Base-by-base conservation (phyloP, 192 early-diverging fungal species). In the Bifiguratus adelaidae region DNA sequence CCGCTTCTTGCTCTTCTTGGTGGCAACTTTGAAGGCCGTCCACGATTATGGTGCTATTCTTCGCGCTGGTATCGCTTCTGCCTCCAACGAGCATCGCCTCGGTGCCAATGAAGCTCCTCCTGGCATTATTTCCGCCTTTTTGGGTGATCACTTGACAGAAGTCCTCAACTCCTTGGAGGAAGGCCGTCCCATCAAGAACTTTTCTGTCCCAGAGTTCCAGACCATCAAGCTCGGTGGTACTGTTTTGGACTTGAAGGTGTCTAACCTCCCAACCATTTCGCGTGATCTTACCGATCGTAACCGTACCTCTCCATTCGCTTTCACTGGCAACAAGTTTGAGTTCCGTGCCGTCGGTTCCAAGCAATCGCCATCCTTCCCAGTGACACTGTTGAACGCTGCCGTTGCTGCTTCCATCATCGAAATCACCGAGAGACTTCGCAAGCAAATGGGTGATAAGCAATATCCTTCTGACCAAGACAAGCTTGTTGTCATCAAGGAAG, bases 281-380 rank as follows among this genome's bases (percentile, higher is more conserved):
- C 90, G 95, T 61, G 95, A 99, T 69, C 68, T 99, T 60, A 99
- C 95, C 15, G 95, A 99, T 71, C 91, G 95, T 73, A 99, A 99
- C 84, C 89, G 93, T 60, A 99, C 95, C 24, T 96, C 92, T 43
- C 93, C 95, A 29, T 96, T 99, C 49, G 95, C 95, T 44, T 99
- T 99, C 66, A 99, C 95, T 49, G 95, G 95, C 30, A 99, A 99
- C 86, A 99, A 99, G 80, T 99, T 99, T 55, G 95, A 99, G 78
- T 98, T 95, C 92, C 88, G 92, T 68, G 91, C 95, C 32, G 92
- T 96, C 22, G 95, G 95, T 32, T 93, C 95, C 53, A 94, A 94
- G 76, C 92, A 95, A 71, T 93, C 91, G 16, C 88, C 91, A 22
- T 89, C 95, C 28, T 96, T 95, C 84, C 92, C 95, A 12, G 81